These are phyloP conservation scores for Pythium phragmitis DNA, from an alignment of 352 stramenopile species.

Conservation along the genomic window DNA sequence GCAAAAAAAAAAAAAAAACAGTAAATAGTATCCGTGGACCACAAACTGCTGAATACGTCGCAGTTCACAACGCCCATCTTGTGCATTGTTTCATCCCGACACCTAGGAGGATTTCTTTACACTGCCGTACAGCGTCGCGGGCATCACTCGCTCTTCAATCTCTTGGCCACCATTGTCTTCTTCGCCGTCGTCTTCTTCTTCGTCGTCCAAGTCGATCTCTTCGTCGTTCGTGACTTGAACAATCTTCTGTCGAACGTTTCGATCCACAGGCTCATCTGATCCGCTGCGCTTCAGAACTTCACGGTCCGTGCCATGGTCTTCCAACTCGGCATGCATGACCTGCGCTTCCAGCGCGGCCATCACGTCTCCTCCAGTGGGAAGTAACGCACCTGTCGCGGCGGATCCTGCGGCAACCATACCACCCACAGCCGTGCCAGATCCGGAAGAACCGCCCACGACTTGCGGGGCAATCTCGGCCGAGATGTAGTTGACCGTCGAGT, in stretches of 20 bases:
- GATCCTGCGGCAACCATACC: slow-evolving; percentile 62
- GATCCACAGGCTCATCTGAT: slow-evolving; percentile 56
- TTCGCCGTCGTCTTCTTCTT: slow-evolving; percentile 68
- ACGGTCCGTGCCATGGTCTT: not conserved
- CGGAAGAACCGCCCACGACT: slow-evolving; percentile 8
- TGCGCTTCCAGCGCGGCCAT: slow-evolving; percentile 87
- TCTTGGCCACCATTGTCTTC: slow-evolving; percentile 78
- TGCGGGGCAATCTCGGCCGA: slow-evolving; percentile 85
- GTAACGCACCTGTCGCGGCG: slow-evolving; percentile 30
- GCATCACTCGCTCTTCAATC: slow-evolving; percentile 58
- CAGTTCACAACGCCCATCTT: too few relatives aligned
- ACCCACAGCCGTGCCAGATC: slow-evolving; percentile 28
- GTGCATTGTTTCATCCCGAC: not conserved
- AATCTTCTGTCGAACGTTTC: slow-evolving; percentile 80
- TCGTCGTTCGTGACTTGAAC: slow-evolving; percentile 83
- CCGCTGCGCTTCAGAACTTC: slow-evolving; percentile 63
- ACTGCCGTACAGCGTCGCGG: slow-evolving; percentile 46
- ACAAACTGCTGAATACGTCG: too few relatives aligned
- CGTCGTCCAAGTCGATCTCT: slow-evolving; percentile 93
- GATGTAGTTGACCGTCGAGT: slow-evolving; percentile 97
- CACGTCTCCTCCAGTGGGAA: slow-evolving; percentile 59
- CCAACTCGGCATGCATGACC: slow-evolving; percentile 34
- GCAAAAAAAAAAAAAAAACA: not conserved
- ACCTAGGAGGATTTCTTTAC: slow-evolving; percentile 23
- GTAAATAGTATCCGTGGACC: not conserved